Conservation (phyloP, 139 green algal species). For the Bryopsis sp. region DNA sequence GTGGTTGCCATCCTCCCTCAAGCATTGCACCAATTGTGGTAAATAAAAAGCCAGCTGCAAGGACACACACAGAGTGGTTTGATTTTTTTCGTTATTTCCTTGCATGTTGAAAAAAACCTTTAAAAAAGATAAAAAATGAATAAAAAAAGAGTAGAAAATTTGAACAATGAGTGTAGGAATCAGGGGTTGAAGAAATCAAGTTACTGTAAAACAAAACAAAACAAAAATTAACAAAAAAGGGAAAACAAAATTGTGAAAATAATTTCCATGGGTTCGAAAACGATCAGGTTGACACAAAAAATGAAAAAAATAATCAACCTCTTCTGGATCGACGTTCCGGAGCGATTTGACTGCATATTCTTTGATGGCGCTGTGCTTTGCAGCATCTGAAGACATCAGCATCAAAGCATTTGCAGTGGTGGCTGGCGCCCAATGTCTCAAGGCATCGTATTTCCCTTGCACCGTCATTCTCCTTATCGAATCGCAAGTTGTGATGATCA, state of each 20-base stretch:
- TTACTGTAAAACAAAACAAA: too few relatives aligned
- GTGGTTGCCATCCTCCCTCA: constrained; percentile 32
- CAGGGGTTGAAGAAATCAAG: too few relatives aligned
- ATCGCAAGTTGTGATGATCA: constrained; percentile 39
- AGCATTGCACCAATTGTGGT: constrained; percentile 83
- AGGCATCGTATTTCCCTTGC: constrained; percentile 21
- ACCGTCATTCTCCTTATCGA: constrained; percentile 6
- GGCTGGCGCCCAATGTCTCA: constrained; percentile 45
- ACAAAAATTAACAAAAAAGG: too few relatives aligned
- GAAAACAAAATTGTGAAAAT: too few relatives aligned
- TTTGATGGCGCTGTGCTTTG: constrained; percentile 24
- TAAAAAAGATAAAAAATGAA: too few relatives aligned
- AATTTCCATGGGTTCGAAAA: too few relatives aligned
- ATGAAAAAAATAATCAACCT: constrained; percentile 7
- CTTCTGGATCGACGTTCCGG: constrained; percentile 11
- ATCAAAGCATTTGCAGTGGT: constrained; percentile 46
- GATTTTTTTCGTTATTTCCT: background rate
- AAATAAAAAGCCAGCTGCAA: constrained; percentile 80
- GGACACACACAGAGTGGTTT: background rate
- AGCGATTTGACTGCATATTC: background rate
- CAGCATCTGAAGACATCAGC: constrained; percentile 42
- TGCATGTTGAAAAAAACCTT: too few relatives aligned
- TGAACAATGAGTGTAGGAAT: too few relatives aligned
- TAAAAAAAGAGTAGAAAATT: too few relatives aligned
- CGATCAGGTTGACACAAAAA: too few relatives aligned